These are phyloP conservation scores for Dryas alaskensis DNA, from an alignment of 306 rosid species.

Conservation along the genomic window DNA sequence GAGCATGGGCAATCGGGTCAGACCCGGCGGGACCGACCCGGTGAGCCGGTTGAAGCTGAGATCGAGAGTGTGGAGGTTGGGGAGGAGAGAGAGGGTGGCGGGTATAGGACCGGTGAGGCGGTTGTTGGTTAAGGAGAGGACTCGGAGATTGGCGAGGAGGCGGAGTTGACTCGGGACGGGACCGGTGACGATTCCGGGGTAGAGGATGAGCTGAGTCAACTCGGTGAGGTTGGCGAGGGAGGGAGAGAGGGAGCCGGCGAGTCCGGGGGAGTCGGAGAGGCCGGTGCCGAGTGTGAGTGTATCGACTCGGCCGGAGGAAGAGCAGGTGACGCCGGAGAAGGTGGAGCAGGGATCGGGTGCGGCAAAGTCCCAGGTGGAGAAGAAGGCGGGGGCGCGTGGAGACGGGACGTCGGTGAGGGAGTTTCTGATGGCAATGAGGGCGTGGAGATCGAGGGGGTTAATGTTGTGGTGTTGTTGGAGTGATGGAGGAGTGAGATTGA, in stretches of 20 bases:
- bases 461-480: slow-evolving; percentile 23
- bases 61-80: slow-evolving; percentile 71
- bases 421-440: slow-evolving; percentile 49
- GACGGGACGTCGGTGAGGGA: slow-evolving; percentile 52
- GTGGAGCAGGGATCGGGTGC: slow-evolving; percentile 68
- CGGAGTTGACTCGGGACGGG: slow-evolving; percentile 54
- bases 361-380: slow-evolving; percentile 77
- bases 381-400: slow-evolving; percentile 39
- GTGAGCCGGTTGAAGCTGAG: slow-evolving; percentile 64
- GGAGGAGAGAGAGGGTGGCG: slow-evolving; percentile 37
- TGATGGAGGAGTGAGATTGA: slow-evolving; percentile 19
- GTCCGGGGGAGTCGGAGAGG: slow-evolving; percentile 34
- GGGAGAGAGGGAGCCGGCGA: slow-evolving; percentile 57
- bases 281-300: slow-evolving; percentile 60
- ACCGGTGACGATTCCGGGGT: slow-evolving; percentile 75
- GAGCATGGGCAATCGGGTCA: slow-evolving; percentile 42
- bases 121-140: slow-evolving; percentile 58
- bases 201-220: slow-evolving; percentile 72
- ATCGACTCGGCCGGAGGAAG: slow-evolving; percentile 40
- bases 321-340: slow-evolving; percentile 66
- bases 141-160: slow-evolving; percentile 53
- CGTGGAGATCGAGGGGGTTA: slow-evolving; percentile 44
- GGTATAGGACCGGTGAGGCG: slow-evolving; percentile 70
- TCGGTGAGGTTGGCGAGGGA: slow-evolving; percentile 51
- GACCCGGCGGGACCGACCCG: slow-evolving; percentile 50